Evolutionary conservation across 305 asterid species (phyloP).

Genomic region (Coffea humblotiana): DNA sequence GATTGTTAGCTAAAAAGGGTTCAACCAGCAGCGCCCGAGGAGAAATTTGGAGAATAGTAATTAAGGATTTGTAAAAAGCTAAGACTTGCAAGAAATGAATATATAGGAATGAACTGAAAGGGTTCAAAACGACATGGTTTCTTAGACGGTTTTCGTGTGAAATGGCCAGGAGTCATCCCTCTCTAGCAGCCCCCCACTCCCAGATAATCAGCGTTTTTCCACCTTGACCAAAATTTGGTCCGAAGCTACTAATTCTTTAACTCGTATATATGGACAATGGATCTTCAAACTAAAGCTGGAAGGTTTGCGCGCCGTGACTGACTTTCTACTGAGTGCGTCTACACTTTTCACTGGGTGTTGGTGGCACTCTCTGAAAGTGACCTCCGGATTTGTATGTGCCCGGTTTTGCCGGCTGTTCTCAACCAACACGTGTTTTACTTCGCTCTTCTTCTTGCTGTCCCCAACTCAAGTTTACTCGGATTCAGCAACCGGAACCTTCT

Average conservation of each 20-base stretch:
- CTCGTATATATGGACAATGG: background rate
- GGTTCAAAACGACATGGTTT: background rate
- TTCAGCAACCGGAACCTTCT: no score
- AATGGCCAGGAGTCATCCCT: background rate
- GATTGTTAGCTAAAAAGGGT: background rate
- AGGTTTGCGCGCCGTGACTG: background rate
- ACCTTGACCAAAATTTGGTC: background rate
- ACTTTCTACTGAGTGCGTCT: background rate
- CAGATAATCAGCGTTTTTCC: background rate
- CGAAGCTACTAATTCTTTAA: no score
- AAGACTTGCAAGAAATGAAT: background rate
- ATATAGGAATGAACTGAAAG: background rate
- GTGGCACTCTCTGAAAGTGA: background rate
- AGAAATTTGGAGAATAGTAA: background rate
- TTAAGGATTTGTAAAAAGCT: background rate
- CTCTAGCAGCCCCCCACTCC: background rate
- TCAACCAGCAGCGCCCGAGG: background rate
- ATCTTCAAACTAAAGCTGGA: background rate
- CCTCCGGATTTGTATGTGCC: background rate
- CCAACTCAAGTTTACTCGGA: no score
- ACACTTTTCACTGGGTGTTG: background rate
- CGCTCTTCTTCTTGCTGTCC: no score
- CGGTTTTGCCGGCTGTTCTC: no score
- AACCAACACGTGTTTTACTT: no score
- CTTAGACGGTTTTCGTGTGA: background rate